Evolutionary conservation across 257 asterid species (phyloP), one percentile per base, ranked within the genome.

Genomic region (Solanum ossicruentum): DNA sequence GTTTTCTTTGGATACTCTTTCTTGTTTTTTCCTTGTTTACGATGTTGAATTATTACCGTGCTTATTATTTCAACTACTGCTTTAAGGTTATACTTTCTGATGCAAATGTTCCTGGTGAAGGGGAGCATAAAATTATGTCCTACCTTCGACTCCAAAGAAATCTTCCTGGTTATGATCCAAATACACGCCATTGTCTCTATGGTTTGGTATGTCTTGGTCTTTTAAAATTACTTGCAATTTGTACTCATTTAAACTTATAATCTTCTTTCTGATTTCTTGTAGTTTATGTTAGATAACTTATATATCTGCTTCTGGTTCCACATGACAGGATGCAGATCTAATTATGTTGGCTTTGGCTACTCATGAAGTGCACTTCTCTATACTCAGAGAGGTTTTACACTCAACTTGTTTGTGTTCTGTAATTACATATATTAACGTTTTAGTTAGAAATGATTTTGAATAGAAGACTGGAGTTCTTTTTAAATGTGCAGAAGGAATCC

Each of bases 41-140:
- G 26, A 51, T 70, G 57, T 55, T 72, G 57, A n/a, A 72, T 21
- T 45, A 6, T 43, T 72, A n/a, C 58, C 49, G 55, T 83, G 21
- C 54, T 66, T 67, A 85, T 21, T 49, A 80, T 16, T 51, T 79
- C 26, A 32, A n/a, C 58, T 78, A 12, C 39, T 57, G 20, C 11
- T 58, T 20, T 88, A 71, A 92, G 98, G 97, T 94, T 18, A 92
- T 94, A 69, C 90, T 94, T 3, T 94, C 98, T 0, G 95, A 93
- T 84, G 89, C 90, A 67, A 92, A 89, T 88, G 97, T 89, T 54
- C 98, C 97, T 0, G 98, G 98, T 3, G 98, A 94, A 83, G 97
- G 97, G 23, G 98, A 94, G 55, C 97, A 94, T 85, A 94, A 94
- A 55, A 88, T 94, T 23, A 91, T 91, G 92, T 87, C 93, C 1